Base-by-base conservation (phyloP, 1,284 basidiomycete species). In the Caloboletus inedulis region DNA sequence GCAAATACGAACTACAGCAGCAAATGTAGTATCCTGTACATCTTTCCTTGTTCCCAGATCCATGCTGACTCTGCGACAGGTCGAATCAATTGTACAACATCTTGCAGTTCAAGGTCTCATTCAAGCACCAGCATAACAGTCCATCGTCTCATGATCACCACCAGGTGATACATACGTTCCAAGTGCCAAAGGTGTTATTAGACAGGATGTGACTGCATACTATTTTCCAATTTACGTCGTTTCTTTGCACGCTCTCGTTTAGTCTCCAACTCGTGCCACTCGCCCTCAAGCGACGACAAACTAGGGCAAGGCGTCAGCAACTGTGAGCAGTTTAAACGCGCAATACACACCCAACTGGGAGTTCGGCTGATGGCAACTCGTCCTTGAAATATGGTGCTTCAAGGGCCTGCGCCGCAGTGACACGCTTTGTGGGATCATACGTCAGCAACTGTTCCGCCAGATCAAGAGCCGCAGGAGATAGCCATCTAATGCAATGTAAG, bases 261-360 rank as follows among this genome's bases (percentile, higher is more conserved):
- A 30, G 89, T 87, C 68, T 96, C 94, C 55, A 91, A 78, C 69
- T 97, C 94, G 69, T 97, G 94, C 93, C 94, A 97, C 68, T 97
- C 94, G 37, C 94, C 94, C 69, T 91, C 84, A 33, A 91, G 72
- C n/a, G 78, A 81, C 12, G 82, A 78, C 55, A 91, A 72, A 40
- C 91, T 92, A 61, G 19, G 48, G 46, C 46, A 51, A 53, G 40
- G 44, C 37, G 43, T 67, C 47, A 70, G 59, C 37, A 45, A 35
- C 21, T 23, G 16, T 41, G 52, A 51, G 31, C 49, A 41, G 19
- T 19, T 44, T n/a, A 5, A 50, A 33, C 19, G 5, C 30, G 45
- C 29, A 39, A 53, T 12, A 79, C 90, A 53, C 69, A 94, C 93
- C 89, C 88, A 30, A 80, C 73, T 5, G 97, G 97, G 47, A 80